Conservation (phyloP, 1,139 yeast genomes). For the Protomyces gravidus region DNA sequence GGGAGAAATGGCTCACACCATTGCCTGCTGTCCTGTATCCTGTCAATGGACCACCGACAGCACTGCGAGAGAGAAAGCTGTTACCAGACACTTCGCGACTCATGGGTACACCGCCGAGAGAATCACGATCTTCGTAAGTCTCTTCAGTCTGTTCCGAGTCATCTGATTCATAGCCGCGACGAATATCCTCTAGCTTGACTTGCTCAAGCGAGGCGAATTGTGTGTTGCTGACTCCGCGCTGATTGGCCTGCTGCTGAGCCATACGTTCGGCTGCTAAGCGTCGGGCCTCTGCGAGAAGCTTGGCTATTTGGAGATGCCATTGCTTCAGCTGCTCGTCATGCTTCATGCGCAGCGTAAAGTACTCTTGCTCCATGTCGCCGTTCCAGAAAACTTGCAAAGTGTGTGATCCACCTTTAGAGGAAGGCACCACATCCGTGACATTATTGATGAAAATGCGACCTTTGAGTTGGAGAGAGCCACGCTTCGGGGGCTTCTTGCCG, state of each 20-base stretch:
- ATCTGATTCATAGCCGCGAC: conserved; percentile 20
- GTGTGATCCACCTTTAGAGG: conserved; percentile 26
- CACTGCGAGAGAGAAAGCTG: conserved; percentile 27
- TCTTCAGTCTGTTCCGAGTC: conserved; percentile 21
- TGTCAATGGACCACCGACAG: conserved; percentile 23
- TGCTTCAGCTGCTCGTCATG: conserved; percentile 35
- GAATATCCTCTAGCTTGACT: conserved; percentile 3
- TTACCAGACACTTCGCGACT: conserved; percentile 23
- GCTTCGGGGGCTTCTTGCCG: conserved; percentile 32
- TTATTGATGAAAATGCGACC: conserved; percentile 46
- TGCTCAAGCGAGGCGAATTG: conserved; percentile 19
- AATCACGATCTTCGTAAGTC: conserved; percentile 19
- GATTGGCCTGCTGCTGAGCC: conserved; percentile 2
- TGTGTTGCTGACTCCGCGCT: conserved; percentile 16
- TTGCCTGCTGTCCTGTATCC: conserved; percentile 8
- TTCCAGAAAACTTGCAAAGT: conserved; percentile 34
- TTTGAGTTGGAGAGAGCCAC: conserved; percentile 40
- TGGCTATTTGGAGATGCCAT: conserved; percentile 35
- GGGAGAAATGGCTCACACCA: conserved; percentile 14
- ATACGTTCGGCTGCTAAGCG: conserved; percentile 9
- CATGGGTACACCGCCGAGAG: conserved; percentile 21
- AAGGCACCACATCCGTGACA: conserved; percentile 39
- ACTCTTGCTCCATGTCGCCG: conserved; percentile 33
- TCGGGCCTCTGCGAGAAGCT: conserved; percentile 13
- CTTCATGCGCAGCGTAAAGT: conserved; percentile 35